Base-by-base conservation (phyloP, 163 green algal genomes). In the Scenedesmus sp. region DNA sequence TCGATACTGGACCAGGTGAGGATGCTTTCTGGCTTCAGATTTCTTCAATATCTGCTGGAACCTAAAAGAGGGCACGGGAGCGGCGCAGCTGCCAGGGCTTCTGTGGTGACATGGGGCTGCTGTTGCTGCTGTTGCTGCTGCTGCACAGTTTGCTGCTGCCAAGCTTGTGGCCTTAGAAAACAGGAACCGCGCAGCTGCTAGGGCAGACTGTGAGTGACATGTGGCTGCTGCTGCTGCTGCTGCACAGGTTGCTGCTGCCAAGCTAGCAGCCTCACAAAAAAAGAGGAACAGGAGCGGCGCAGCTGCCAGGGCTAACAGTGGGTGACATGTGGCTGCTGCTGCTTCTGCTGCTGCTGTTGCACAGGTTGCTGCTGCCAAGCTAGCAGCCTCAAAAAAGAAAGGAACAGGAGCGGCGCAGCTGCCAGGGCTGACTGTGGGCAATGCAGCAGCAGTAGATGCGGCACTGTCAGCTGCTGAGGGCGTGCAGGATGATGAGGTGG, bases 1-100 rank as follows among this genome's bases (percentile, higher is more conserved):
- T 74, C 93, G n/a, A 92, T 95, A 70, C 87, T 96, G 79, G 89
- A 92, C 60, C 82, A 92, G 88, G 88, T 81, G 26, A 23, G 66
- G 12, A 57, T 10, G 16, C 64, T n/a, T 76, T 46, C 34, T 46
- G 34, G 34, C 34, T 46, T 46, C 34, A 46, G 34, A 46, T 46
- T 46, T 46, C 34, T 46, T 46, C 34, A 46, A 46, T 46, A 46
- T 46, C 34, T 46, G 34, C 34, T 46, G 34, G 34, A 46, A 46
- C 34, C 34, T 46, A 46, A 46, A 46, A 46, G 34, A 46, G 34
- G 34, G 34, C 34, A 46, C 34, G 34, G 34, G 34, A 46, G 34
- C 59, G 8, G 59, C 59, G 8, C 7, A 16, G 52, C 81, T 18
- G 81, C 52, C 52, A 86, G n/a, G 55, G 23, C 34, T 46, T 46